Evolutionary conservation across 2,329 filamentous ascomycete species (phyloP).

Genomic region (Passalora sequoiae): DNA sequence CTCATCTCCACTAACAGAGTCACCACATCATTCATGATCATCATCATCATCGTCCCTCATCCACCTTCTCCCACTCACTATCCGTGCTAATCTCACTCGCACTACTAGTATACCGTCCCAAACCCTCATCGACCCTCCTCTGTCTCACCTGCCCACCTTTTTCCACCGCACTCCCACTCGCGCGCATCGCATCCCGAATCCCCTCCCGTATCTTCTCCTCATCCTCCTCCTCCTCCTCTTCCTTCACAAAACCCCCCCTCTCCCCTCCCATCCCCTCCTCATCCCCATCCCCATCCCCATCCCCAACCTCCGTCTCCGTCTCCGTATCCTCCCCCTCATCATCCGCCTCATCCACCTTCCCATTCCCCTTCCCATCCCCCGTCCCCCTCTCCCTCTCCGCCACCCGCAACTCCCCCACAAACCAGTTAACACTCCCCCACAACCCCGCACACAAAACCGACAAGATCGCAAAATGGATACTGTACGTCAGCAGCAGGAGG

Average conservation of each 20-base stretch:
- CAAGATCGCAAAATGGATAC: constrained; percentile 80
- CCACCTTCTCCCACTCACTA: constrained; percentile 96
- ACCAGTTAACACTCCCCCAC: constrained; percentile 98
- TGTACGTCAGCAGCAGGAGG: constrained; percentile 76
- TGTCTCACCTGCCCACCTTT: constrained; percentile 16
- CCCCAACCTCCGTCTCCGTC: constrained; percentile 27
- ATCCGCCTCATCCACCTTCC: constrained; percentile 40
- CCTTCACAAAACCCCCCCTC: constrained; percentile 11
- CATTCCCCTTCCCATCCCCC: constrained; percentile 41
- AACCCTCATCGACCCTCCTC: constrained; percentile 20
- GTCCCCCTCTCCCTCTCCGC: constrained; percentile 49
- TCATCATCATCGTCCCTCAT: constrained; percentile 52
- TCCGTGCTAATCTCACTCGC: constrained; percentile 60
- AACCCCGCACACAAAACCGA: constrained; percentile 73
- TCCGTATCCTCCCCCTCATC: constrained; percentile 48
- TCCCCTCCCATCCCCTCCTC: constrained; percentile 13
- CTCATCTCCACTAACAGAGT: too few relatives aligned
- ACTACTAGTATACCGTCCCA: too few relatives aligned
- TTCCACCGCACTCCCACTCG: constrained; percentile 2
- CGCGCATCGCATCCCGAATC: constrained; percentile 14
- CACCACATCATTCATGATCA: constrained; percentile 27
- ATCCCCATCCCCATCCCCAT: constrained; percentile 10
- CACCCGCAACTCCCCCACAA: constrained; percentile 61
- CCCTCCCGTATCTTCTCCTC: constrained; percentile 16
- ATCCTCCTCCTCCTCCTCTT: constrained; percentile 12